These are phyloP conservation scores for Yamadazyma buinensis DNA, from an alignment of 1,139 yeast genomes.

Conservation along the genomic window DNA sequence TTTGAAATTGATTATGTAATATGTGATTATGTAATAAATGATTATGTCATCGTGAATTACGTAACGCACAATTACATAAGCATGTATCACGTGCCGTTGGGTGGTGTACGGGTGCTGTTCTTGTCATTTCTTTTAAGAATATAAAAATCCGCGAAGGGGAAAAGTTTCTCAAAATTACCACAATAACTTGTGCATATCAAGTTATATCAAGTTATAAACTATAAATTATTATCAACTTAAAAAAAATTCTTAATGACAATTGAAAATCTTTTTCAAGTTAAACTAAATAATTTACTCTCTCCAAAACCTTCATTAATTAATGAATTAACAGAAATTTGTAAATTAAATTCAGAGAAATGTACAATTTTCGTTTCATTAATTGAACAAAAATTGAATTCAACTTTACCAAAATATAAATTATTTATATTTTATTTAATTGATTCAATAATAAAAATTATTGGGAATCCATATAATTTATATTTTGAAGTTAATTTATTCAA, in stretches of 20 bases:
- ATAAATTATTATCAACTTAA: no score
- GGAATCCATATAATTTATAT: slow-evolving; percentile 41
- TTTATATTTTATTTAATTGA: slow-evolving; percentile 38
- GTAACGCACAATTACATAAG: no score
- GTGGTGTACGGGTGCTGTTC: no score
- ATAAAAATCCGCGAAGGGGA: background rate
- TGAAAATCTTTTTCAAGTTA: slow-evolving; percentile 28
- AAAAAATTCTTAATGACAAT: no score
- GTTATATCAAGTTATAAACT: no score
- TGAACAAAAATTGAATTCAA: slow-evolving; percentile 32
- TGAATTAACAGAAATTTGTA: slow-evolving; percentile 39
- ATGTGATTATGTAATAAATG: no score
- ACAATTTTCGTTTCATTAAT: slow-evolving; percentile 29
- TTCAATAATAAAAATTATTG: slow-evolving; percentile 41
- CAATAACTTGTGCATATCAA: no score
- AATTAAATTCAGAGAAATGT: slow-evolving; percentile 27
- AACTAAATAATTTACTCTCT: slow-evolving; percentile 32
- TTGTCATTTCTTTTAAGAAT: no score
- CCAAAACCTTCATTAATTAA: slow-evolving; percentile 38
- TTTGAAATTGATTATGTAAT: no score
- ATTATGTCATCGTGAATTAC: no score
- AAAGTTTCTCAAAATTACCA: no score
- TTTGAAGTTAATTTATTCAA: slow-evolving; percentile 33
- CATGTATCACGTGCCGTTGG: no score
- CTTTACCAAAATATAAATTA: slow-evolving; percentile 39